Base-by-base conservation (phyloP, 2,329 filamentous ascomycete species). In the Meredithiella fracta region DNA sequence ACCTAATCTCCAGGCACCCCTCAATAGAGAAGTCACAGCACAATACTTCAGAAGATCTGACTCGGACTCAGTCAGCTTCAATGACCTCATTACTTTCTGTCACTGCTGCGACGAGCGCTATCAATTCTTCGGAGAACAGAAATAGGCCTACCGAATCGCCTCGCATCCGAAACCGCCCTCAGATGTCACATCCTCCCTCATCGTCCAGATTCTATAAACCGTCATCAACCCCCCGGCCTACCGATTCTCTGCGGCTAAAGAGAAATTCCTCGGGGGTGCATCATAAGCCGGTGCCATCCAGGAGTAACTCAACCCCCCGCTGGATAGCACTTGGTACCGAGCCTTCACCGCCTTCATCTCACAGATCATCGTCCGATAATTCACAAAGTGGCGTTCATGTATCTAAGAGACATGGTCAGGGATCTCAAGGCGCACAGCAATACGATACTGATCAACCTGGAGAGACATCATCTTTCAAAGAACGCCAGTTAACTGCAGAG, bases 41-140 rank as follows among this genome's bases (percentile, higher is more conserved):
- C 56, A 59, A 60, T 9, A 34, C 55, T 15, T 47, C 65, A 54
- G 55, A 68, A 34, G 62, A 62, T 44, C 62, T 65, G 8, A 50
- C 61, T 22, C 67, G 71, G 38, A 67, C 69, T 2, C 69, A 69
- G 11, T 73, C 76, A 20, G 69, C 67, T 47, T 61, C 63, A 25
- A 65, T 65, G 0, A 68, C 74, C 9, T 74, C 76, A 1, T 65
- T 72, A 1, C 66, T 79, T 2, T 78, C 77, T 5, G 63, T 79
- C 11, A 77, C 73, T 53, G 77, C 77, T 44, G 77, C 77, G 15
- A 77, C 76, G 4, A 79, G 74, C 61, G 77, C 77, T 5, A 61
- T 79, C 44, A 66, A 47, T 58, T 23, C 34, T 51, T 17, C 51
- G 50, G 38, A 57, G 59, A 6, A 58, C 53, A 38, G 54, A 34